Evolutionary conservation across 495 filamentous ascomycete species (phyloP), one percentile per base, ranked within the genome.

Genomic region (Jackrogersella minutella): DNA sequence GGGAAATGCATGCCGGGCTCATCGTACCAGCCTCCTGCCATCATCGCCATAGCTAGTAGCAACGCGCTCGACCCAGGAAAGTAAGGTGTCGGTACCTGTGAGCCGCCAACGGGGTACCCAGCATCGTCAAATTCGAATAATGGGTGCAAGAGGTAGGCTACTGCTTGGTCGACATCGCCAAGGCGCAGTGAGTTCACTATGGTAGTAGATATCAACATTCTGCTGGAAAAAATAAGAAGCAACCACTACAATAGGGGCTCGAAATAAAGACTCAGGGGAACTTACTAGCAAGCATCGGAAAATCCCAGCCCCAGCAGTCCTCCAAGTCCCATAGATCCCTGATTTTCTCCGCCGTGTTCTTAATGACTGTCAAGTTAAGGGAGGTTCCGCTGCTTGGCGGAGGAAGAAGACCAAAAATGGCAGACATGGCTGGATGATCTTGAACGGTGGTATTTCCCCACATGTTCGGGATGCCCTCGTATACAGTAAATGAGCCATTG

Each of bases 21-120:
- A 3, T 77, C 84, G 54, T 83, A 79, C 82, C 82, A 84, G 0
- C 81, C 82, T 7, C 83, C 82, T 5, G 81, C 80, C 79, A 86
- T 81, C 82, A 85, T 85, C 5, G 79, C 83, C 56, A 81, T 75
- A 3, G 83, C 84, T 8, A 83, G 44, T 51, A 87, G 52, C 49
- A 85, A 74, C 14, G 76, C 74, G 10, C 79, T 78, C 34, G 75
- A 76, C 16, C 78, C 78, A 1, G 84, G 84, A 36, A 86, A 84
- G 70, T 86, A 87, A 7, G 84, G 83, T 26, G 84, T 86, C 26
- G 84, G 77, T 22, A 86, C 83, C 30, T 81, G 72, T 26, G 74
- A 70, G 9, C 82, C 82, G 2, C 84, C 83, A 28, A 81, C 77
- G 3, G 78, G 79, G 73, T 83, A 83, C 3, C 85, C 82, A 2